Evolutionary conservation across 2,329 filamentous ascomycete species (phyloP).

Genomic region (Xylariaceae sp.): DNA sequence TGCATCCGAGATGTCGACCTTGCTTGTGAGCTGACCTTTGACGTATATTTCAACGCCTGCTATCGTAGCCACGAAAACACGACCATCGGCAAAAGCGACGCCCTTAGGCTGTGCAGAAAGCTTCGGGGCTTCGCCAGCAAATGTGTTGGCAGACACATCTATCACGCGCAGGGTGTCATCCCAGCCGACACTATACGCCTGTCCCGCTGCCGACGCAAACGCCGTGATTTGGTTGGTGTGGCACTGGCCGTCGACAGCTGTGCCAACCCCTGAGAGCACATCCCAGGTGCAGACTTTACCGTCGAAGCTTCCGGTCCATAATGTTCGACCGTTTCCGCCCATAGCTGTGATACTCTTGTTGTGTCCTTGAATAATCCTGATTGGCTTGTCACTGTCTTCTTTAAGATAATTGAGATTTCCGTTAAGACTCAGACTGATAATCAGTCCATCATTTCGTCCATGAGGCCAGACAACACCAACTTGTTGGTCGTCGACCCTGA

Average conservation of each 20-base stretch:
- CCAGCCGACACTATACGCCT: constrained; percentile 86
- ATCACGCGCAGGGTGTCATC: constrained; percentile 83
- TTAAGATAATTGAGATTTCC: constrained; percentile 88
- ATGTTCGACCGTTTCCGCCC: constrained; percentile 55
- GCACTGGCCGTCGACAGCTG: constrained; percentile 69
- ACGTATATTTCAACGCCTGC: constrained; percentile 56
- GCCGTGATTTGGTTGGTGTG: constrained; percentile 85
- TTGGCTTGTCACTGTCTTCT: constrained; percentile 65
- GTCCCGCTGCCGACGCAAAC: constrained; percentile 58
- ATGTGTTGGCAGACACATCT: constrained; percentile 70
- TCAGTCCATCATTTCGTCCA: constrained; percentile 75
- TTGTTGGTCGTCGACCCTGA: constrained; percentile 79
- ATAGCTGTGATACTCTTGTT: constrained; percentile 87
- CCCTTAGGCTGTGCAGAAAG: constrained; percentile 71
- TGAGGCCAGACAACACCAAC: constrained; percentile 89
- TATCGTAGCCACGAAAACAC: constrained; percentile 48
- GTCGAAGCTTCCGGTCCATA: constrained; percentile 91
- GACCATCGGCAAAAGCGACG: constrained; percentile 35
- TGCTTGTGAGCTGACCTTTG: constrained; percentile 57
- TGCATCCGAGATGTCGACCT: constrained; percentile 56
- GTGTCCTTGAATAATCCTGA: constrained; percentile 75
- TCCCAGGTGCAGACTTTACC: constrained; percentile 86
- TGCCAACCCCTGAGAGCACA: constrained; percentile 61
- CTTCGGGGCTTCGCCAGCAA: constrained; percentile 63
- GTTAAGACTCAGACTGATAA: constrained; percentile 84